These are phyloP conservation scores for Botrytis squamosa DNA, from an alignment of 2,329 filamentous ascomycete species.

Conservation along the genomic window DNA sequence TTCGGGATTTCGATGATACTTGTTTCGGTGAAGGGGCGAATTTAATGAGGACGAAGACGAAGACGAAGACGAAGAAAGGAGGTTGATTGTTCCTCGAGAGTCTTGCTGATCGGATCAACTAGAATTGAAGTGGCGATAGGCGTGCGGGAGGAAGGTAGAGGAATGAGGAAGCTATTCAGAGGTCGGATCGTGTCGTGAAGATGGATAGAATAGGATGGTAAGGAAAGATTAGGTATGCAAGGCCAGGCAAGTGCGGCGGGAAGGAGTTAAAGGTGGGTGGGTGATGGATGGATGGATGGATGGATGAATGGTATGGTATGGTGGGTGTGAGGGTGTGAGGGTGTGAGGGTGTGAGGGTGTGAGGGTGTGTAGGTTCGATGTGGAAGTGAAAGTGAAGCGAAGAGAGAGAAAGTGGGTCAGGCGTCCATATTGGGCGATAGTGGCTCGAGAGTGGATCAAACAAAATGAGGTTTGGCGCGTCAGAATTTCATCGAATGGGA, in stretches of 20 bases:
- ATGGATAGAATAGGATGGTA: not conserved
- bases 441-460: not conserved
- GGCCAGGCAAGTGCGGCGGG: not conserved
- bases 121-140: not conserved
- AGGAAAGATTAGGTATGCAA: not conserved
- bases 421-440: not conserved
- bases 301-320: not conserved
- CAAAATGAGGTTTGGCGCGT: slow-evolving; percentile 5
- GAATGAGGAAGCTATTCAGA: not conserved
- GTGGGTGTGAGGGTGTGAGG: no score
- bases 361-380: not conserved
- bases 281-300: not conserved
- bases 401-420: not conserved
- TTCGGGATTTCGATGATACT: not conserved
- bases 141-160: not conserved
- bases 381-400: slow-evolving; percentile 1
- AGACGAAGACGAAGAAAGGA: not conserved
- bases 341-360: no score
- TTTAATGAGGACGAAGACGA: not conserved
- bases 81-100: not conserved
- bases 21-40: not conserved
- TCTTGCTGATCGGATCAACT: not conserved
- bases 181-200: not conserved
- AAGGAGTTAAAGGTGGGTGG: not conserved
- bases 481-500: not conserved